Base-by-base conservation (phyloP, 192 early-diverging fungal genomes). In the Gaertneriomyces sp. region DNA sequence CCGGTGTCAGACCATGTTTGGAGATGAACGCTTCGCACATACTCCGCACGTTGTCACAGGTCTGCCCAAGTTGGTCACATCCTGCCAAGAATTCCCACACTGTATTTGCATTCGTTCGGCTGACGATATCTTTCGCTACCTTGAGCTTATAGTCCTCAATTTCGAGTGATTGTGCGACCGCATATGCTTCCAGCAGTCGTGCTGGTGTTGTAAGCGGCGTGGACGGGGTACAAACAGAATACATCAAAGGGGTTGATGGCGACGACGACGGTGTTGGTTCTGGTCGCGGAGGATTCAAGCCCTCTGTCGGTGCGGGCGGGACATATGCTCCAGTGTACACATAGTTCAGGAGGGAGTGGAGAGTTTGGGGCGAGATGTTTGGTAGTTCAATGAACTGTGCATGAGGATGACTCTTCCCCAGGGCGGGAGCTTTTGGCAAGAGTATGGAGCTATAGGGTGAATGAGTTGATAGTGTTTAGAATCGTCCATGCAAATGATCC, bases 61-160 rank as follows among this genome's bases (percentile, higher is more conserved):
- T 33, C 25, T 33, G 25, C 25, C 25, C 25, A 33, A 33, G 25
- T 33, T 33, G 25, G 25, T 33, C 25, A 33, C 25, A 33, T 33
- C 25, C 25, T 33, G 25, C 25, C 49, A 51, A 51, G n/a, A 51
- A 17, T 6, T 51, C 49, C 49, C 49, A 51, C n/a, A 51, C 49
- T 17, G 49, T 51, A 6, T n/a, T 4, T 6, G n/a, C 49, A 51
- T 51, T 51, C 49, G 20, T 5, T 51, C 49, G 49, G 6, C 49
- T 20, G n/a, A 51, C 49, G 5, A 51, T 51, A 51, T 51, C 49
- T 51, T 51, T 51, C 6, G 49, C 49, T 20, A 51, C 49, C n/a
- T 17, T n/a, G 20, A 17, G n/a, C 49, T 51, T 51, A 5, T 17
- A 20, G n/a, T 51, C 49, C 20, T 51, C 49, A 17, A 6, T 20